Evolutionary conservation across 768 basidiomycete genomes (phyloP), one percentile per base, ranked within the genome.

Genomic region (Psilocybe tampanensis): DNA sequence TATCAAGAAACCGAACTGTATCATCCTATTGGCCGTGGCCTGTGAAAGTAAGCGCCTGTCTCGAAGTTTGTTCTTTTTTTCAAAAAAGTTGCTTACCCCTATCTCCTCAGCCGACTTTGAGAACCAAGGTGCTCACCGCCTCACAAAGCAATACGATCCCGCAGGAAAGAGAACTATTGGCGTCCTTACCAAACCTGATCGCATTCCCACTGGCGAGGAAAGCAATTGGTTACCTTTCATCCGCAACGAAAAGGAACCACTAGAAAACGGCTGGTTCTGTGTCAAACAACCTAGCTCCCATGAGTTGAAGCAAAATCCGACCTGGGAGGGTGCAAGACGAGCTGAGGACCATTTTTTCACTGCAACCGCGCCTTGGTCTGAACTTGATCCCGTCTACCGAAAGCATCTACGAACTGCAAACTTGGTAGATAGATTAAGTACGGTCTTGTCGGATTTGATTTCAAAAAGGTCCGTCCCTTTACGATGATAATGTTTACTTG

Each of bases 61-160:
- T 18, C 18, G 29, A 41, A 44, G 13, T 17, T 29, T 29, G 12
- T 36, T n/a, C 51, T 51, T 19, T 47, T 21, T 23, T 13, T 24
- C 29, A 24, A n/a, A n/a, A n/a, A n/a, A n/a, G n/a, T n/a, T 18
- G 13, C n/a, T 42, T 24, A 15, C 26, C 17, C 17, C 21, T 42
- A n/a, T 44, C 9, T 52, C 17, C 23, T 26, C 44, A 92, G 91
- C 89, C 50, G 89, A 93, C 59, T 89, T 89, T 18, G 88, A 92
- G 61, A 93, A 90, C 42, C 90, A 92, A 66, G 86, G 86, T 0
- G 90, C 90, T 0, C 84, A 87, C 56, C 73, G 80, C n/a, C 72
- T 92, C 0, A 83, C 88, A 0, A 86, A 85, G 62, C 48, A 72
- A 13, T 71, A 80, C 47, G 89, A 92, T 58, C 82, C 85, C 0